Conservation (phyloP, 352 stramenopile species). For the Phytophthora sansomeana region DNA sequence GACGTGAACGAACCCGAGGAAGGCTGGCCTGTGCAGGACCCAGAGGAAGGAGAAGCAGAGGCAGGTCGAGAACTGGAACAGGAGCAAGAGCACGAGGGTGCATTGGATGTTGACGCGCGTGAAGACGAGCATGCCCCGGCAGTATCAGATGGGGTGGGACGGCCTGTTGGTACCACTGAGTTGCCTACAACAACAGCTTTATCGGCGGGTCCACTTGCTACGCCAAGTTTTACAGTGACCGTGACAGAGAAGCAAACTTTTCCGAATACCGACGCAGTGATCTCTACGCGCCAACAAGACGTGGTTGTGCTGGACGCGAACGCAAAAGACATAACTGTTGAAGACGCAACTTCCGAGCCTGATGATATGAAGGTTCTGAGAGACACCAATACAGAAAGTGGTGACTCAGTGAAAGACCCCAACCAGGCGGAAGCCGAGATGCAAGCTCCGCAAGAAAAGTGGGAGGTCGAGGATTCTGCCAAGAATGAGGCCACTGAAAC, state of each 20-base stretch:
- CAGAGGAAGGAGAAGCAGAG: slow-evolving; percentile 1
- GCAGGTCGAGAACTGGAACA: slow-evolving; percentile 5
- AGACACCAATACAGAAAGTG: neutral
- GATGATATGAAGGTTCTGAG: slow-evolving; percentile 4
- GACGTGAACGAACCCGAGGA: slow-evolving; percentile 27
- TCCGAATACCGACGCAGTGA: slow-evolving; percentile 1
- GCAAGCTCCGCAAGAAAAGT: slow-evolving; percentile 28
- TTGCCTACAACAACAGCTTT: neutral
- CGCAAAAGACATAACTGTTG: slow-evolving; percentile 9
- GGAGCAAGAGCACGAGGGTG: slow-evolving; percentile 10
- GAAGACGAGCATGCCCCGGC: slow-evolving; percentile 9
- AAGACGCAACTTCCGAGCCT: neutral
- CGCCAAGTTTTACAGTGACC: slow-evolving; percentile 4
- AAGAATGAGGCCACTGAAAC: slow-evolving; percentile 11
- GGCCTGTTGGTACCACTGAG: neutral
- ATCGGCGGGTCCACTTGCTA: neutral
- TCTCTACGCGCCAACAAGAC: slow-evolving; percentile 16
- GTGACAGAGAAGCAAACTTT: neutral
- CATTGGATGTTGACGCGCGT: neutral
- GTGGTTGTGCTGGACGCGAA: slow-evolving; percentile 7
- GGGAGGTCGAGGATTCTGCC: slow-evolving; percentile 16
- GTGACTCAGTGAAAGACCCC: slow-evolving; percentile 7
- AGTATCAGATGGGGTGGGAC: neutral
- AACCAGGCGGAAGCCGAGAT: slow-evolving; percentile 25
- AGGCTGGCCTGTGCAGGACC: slow-evolving; percentile 21